These are phyloP conservation scores for Coniferiporia sulphurascens DNA, from an alignment of 1,284 basidiomycete species.

Conservation along the genomic window DNA sequence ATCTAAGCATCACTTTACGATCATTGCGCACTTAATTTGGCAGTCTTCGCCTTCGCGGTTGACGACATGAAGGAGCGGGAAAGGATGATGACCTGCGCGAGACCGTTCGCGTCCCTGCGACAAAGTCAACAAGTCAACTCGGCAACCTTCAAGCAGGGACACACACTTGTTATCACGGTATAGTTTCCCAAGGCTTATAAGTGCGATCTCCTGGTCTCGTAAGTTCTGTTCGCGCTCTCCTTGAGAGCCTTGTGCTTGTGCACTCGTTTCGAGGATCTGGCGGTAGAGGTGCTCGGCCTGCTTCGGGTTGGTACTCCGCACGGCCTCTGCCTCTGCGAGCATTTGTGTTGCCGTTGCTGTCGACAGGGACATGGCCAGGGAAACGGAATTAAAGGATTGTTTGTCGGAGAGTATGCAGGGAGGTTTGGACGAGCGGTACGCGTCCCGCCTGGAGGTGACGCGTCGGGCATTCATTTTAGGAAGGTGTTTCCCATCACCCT, in stretches of 20 bases:
- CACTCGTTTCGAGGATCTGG: slow-evolving; percentile 45
- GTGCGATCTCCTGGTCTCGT: slow-evolving; percentile 81
- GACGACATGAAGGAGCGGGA: slow-evolving; percentile 90
- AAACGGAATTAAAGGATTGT: slow-evolving; percentile 1
- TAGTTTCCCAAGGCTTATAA: slow-evolving; percentile 84
- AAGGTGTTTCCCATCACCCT: slow-evolving; percentile 2
- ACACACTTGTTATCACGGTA: slow-evolving; percentile 83
- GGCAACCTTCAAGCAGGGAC: neutral
- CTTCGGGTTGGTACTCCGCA: slow-evolving; percentile 38
- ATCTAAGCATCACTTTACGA: neutral
- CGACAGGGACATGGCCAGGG: slow-evolving; percentile 21
- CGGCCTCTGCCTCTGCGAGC: slow-evolving; percentile 47
- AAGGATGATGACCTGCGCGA: slow-evolving; percentile 84
- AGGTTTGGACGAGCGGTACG: slow-evolving; percentile 30
- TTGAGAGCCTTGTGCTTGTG: slow-evolving; percentile 25
- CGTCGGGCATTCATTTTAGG: slow-evolving; percentile 1
- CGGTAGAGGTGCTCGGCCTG: slow-evolving; percentile 68
- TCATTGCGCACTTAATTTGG: slow-evolving; percentile 81
- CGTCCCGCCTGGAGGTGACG: slow-evolving; percentile 29
- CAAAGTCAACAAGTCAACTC: neutral
- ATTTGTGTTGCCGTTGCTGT: slow-evolving; percentile 39
- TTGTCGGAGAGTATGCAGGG: slow-evolving; percentile 10
- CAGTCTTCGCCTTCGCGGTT: slow-evolving; percentile 97
- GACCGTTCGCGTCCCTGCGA: slow-evolving; percentile 73
- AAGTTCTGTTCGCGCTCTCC: slow-evolving; percentile 53